Percentiles rank a stretch among this genome's conserved stretches.
Conservation (phyloP, 306 rosid genomes). For the Mimosa bimucronata region DNA sequence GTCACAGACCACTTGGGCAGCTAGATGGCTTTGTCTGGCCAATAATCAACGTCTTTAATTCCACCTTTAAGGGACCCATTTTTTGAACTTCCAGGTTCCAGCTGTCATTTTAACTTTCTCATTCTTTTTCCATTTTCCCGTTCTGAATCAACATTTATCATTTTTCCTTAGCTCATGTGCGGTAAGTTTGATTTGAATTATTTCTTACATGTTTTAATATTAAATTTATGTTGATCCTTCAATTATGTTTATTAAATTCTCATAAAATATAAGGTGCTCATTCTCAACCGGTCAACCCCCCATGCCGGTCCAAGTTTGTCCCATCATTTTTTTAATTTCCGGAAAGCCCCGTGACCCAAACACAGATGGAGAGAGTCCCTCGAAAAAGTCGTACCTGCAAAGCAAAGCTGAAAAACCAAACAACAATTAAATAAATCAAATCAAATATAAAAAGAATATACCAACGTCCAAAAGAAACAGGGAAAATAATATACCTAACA, state of each 20-base stretch:
- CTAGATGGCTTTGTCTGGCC: neutral
- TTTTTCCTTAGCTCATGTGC: too few species aligned
- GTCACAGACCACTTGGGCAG: neutral
- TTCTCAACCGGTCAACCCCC: too few species aligned
- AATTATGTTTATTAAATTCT: neutral
- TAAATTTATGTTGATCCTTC: neutral
- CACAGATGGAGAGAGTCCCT: neutral
- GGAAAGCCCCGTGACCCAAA: neutral
- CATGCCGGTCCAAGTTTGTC: too few species aligned
- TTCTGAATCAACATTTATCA: neutral
- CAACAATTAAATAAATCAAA: neutral
- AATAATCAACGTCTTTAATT: neutral
- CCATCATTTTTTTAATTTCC: too few species aligned
- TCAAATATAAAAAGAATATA: neutral
- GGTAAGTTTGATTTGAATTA: too few species aligned
- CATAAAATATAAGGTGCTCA: too few species aligned
- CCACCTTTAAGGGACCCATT: neutral
- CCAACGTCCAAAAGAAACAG: neutral
- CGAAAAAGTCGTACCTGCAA: neutral
- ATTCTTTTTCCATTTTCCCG: neutral
- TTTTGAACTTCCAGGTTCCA: neutral
- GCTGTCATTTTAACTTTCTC: neutral
- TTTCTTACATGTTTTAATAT: neutral
- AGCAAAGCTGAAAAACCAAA: slow-evolving; percentile 15
- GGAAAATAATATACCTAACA: slow-evolving; percentile 48